These are phyloP conservation scores for Debaryomyces subglobosus DNA, from an alignment of 1,139 yeast genomes.

Conservation along the genomic window DNA sequence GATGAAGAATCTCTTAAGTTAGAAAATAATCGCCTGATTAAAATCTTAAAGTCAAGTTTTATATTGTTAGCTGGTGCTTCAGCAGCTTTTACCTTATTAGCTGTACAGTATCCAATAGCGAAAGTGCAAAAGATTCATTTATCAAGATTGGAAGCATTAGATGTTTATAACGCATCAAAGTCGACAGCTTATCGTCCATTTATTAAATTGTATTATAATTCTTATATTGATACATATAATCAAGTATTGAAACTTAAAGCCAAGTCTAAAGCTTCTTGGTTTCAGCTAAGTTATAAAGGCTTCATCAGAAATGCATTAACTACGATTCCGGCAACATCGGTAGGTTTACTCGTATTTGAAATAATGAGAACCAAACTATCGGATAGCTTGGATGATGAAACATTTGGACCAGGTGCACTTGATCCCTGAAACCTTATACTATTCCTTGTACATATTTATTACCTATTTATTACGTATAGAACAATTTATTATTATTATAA, in stretches of 20 bases:
- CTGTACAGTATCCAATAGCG: constrained; percentile 80
- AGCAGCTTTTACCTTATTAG: constrained; percentile 76
- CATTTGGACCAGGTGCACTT: constrained; percentile 8
- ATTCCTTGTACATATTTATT: constrained; percentile 9
- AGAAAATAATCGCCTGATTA: constrained; percentile 47
- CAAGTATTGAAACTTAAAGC: constrained; percentile 59
- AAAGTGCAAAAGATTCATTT: constrained; percentile 81
- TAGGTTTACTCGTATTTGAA: constrained; percentile 84
- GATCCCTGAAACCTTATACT: not conserved
- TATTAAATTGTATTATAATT: constrained; percentile 59
- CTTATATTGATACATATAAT: constrained; percentile 71
- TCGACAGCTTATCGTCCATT: constrained; percentile 34
- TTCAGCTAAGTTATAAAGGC: constrained; percentile 75
- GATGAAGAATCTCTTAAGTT: constrained; percentile 32
- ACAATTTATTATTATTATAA: constrained; percentile 7
- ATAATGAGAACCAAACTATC: constrained; percentile 63
- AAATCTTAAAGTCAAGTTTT: constrained; percentile 66
- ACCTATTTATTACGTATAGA: constrained; percentile 3
- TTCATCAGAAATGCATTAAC: constrained; percentile 71
- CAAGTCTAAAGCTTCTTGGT: constrained; percentile 60
- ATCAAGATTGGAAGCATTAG: constrained; percentile 77
- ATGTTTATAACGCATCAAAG: constrained; percentile 57
- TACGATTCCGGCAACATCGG: constrained; percentile 84
- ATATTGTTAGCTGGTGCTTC: constrained; percentile 86
- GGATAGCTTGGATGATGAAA: constrained; percentile 31